These are phyloP conservation scores for Lasiodiplodia theobromae DNA, from an alignment of 2,329 filamentous ascomycete genomes.

Conservation along the genomic window DNA sequence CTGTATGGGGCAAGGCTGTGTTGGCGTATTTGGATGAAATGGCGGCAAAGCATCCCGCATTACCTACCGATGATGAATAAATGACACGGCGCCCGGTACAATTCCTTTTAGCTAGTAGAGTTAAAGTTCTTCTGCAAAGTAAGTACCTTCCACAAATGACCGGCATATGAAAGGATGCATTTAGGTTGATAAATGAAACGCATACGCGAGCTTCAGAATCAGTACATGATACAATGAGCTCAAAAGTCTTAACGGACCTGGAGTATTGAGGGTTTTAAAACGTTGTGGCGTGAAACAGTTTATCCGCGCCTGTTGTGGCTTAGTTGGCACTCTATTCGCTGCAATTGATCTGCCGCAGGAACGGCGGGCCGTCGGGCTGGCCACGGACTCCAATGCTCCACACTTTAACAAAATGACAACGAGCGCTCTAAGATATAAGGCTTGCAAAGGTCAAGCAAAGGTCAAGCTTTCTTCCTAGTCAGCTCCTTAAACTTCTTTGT, in stretches of 20 bases:
- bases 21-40: conserved; percentile 24
- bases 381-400: not conserved
- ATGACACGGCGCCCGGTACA: no score
- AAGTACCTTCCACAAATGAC: not conserved
- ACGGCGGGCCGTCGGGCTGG: conserved; percentile 19
- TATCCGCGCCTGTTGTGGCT: conserved; percentile 6
- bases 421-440: not conserved
- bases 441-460: not conserved
- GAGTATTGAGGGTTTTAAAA: not conserved
- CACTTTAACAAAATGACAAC: not conserved
- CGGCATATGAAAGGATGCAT: not conserved
- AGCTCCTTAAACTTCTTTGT: not conserved
- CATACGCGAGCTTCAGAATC: not conserved
- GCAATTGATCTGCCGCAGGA: conserved; percentile 21
- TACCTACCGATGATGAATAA: not conserved
- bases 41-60: conserved; percentile 10
- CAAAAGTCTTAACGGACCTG: not conserved
- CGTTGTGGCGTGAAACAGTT: not conserved
- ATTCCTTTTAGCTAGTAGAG: not conserved
- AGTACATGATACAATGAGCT: not conserved
- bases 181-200: not conserved
- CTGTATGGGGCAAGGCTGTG: conserved; percentile 25
- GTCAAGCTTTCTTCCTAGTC: not conserved
- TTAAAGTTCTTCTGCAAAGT: not conserved
- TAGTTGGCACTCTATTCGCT: conserved; percentile 23